A percentile compares a stretch with the other conserved stretches of the same genome.
phyloP scores from a whole-genome alignment of 768 basidiomycete species.

The Holtermannia corniformis region DNA sequence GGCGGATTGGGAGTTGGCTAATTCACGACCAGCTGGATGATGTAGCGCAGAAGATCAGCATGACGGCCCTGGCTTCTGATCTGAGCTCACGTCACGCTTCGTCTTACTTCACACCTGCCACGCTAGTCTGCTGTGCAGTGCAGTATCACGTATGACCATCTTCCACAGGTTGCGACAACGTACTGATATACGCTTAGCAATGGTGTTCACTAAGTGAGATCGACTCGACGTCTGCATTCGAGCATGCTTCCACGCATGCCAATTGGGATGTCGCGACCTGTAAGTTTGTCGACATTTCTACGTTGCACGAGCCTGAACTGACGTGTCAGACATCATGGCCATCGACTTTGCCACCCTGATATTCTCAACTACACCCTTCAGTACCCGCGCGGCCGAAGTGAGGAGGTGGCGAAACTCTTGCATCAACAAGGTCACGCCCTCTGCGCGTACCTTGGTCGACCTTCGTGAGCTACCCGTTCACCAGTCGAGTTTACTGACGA shows the following conservation, averaged over 20 bases:
- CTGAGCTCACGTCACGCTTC: background rate
- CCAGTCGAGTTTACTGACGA: background rate
- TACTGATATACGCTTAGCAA: background rate
- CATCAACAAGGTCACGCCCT: background rate
- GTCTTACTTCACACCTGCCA: conserved; percentile 4
- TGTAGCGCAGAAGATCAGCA: background rate
- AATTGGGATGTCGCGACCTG: conserved; percentile 16
- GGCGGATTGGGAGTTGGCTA: background rate
- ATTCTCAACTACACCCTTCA: conserved; percentile 3
- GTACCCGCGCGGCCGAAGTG: background rate
- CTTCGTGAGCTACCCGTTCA: too few species aligned
- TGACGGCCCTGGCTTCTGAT: background rate
- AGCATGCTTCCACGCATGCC: conserved; percentile 1
- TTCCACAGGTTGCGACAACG: background rate
- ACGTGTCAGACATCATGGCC: conserved; percentile 10
- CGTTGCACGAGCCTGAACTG: too few species aligned
- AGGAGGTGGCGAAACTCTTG: background rate
- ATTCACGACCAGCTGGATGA: background rate
- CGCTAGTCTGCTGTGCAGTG: conserved; percentile 4
- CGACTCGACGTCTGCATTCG: conserved; percentile 5
- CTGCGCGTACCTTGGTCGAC: background rate
- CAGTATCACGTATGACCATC: conserved; percentile 5
- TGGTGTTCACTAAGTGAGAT: conserved; percentile 4
- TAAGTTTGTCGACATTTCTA: too few species aligned
- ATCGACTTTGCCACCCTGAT: conserved; percentile 9